Evolutionary conservation across 1,284 basidiomycete genomes (phyloP), one percentile per base, ranked within the genome.

Genomic region (Ustilago crameri): DNA sequence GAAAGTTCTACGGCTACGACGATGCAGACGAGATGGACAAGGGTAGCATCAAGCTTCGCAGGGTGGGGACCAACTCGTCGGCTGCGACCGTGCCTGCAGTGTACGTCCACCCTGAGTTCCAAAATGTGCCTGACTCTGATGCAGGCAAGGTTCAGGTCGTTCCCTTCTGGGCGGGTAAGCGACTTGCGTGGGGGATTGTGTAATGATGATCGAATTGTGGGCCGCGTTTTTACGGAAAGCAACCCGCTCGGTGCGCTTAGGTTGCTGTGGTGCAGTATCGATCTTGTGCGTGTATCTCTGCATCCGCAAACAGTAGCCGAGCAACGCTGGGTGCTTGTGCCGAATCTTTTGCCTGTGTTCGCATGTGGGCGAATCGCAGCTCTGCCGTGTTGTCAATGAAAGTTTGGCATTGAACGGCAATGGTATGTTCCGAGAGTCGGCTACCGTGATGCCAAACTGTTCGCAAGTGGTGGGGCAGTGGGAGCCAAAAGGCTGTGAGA

Each of bases 151-250:
- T 84, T 49, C 79, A 86, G 58, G 89, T 97, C 1, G 88, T 93
- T 23, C 93, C 95, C 3, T 98, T 98, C 86, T 93, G 92, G 91
- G 90, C 92, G 3, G 95, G 94, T 22, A 91, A 90, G 84, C 85
- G 87, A 68, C 85, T 98, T 30, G 86, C 86, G 17, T 98, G 95
- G 95, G 88, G 90, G 84, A 90, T 97, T 74, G 86, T 67, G 34
- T 54, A 47, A 40, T 46, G 56, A 3, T 66, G 23, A 56, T 12
- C 10, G 4, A 20, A 20, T 5, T 47, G 9, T 24, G 32, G 14
- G n/a, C 9, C n/a, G 3, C 24, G 32, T n/a, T 12, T 24, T 35
- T 53, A 45, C 45, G 60, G 45, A 27, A 30, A 32, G 45, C 32
- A 27, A 17, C 45, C 44, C 50, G 40, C 9, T 40, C 8, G 30